Evolutionary conservation across 768 basidiomycete genomes (phyloP).

Genomic region (Favolaschia claudopus): DNA sequence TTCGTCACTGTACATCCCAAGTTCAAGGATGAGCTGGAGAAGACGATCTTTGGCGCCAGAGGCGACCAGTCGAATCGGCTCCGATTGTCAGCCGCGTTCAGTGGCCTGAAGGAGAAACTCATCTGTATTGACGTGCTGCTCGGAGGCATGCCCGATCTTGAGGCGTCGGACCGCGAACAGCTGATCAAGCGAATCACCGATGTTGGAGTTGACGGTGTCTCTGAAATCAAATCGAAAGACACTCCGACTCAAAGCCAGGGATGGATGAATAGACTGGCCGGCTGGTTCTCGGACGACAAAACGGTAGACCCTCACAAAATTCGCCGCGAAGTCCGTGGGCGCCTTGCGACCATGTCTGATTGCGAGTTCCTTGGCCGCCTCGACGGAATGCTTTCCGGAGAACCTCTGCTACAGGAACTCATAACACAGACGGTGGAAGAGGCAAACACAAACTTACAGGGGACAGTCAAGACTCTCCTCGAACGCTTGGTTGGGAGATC

Average conservation of each 20-base stretch:
- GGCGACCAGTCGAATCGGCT: neutral
- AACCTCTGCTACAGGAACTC: conserved; percentile 22
- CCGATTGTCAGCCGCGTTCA: conserved; percentile 13
- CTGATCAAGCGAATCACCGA: conserved; percentile 13
- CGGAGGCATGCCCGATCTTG: conserved; percentile 12
- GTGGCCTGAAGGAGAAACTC: conserved; percentile 21
- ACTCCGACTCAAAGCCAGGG: conserved; percentile 3
- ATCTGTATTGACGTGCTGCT: conserved; percentile 16
- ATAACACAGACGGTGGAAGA: conserved; percentile 9
- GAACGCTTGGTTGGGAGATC: neutral
- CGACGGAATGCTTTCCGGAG: conserved; percentile 10
- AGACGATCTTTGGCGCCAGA: neutral
- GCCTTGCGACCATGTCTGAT: conserved; percentile 1
- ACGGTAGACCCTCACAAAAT: neutral
- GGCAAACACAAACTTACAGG: conserved; percentile 2
- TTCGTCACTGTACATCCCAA: conserved; percentile 7
- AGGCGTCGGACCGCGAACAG: conserved; percentile 20
- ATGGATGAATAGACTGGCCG: neutral
- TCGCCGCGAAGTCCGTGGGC: neutral
- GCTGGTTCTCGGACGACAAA: neutral
- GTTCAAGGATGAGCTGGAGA: conserved; percentile 18
- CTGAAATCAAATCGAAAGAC: conserved; percentile 3
- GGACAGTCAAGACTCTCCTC: conserved; percentile 2
- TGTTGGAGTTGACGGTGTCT: conserved; percentile 7
- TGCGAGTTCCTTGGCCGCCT: conserved; percentile 17